A percentile compares a stretch with the other conserved stretches of the same genome.
Conservation (phyloP, 176 grass and related monocot species). For the Cymbopogon citratus region DNA sequence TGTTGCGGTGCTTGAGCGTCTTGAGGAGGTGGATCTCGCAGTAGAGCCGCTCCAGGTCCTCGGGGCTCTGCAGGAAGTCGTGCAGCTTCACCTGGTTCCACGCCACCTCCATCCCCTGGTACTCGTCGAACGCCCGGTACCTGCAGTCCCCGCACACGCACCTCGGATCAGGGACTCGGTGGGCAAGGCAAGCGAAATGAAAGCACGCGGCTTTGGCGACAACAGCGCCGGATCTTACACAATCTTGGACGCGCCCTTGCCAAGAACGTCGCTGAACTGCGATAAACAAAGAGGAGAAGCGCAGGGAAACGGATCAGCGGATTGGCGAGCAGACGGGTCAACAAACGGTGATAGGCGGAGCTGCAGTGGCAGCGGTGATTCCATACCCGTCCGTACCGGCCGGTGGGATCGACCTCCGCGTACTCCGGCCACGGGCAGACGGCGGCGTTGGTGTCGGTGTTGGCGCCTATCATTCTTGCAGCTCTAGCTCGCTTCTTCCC, state of each 20-base stretch:
- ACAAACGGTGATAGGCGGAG: constrained; percentile 19
- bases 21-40: constrained; percentile 99
- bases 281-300: not conserved
- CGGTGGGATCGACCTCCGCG: constrained; percentile 85
- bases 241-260: constrained; percentile 95
- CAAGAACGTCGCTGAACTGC: constrained; percentile 83
- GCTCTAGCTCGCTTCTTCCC: constrained; percentile 9
- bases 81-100: constrained; percentile 97
- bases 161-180: constrained; percentile 1
- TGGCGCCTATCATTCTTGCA: constrained; percentile 54
- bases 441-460: constrained; percentile 16
- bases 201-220: not conserved
- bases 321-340: not conserved
- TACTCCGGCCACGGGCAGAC: constrained; percentile 49
- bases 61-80: constrained; percentile 79
- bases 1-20: constrained; percentile 91
- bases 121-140: constrained; percentile 87
- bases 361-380: not conserved
- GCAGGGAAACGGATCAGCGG: constrained; percentile 24
- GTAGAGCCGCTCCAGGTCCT: constrained; percentile 88
- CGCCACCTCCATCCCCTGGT: constrained; percentile 93
- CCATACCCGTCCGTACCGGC: constrained; percentile 94
- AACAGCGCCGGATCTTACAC: constrained; percentile 57
- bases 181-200: not conserved
- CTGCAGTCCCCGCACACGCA: constrained; percentile 19